Evolutionary conservation across 2,329 filamentous ascomycete species (phyloP).

Genomic region (Talaromyces amestolkiae): DNA sequence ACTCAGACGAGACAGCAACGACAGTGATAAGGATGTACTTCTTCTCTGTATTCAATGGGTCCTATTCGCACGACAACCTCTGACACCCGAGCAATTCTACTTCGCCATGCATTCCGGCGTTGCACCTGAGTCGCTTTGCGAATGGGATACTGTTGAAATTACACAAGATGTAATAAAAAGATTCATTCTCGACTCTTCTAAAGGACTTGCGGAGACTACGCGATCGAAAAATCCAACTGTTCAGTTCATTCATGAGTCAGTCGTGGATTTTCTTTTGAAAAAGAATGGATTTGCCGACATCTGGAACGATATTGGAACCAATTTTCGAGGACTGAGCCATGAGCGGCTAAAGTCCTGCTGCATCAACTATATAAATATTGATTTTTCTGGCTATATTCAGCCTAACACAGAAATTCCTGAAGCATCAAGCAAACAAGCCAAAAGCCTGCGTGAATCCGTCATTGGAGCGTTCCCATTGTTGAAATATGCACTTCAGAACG

Average conservation of each 20-base stretch:
- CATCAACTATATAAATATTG: background rate
- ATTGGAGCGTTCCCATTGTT: background rate
- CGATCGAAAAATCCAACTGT: constrained; percentile 34
- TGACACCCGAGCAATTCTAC: constrained; percentile 22
- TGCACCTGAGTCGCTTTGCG: background rate
- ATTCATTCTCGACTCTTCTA: constrained; percentile 15
- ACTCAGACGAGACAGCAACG: constrained; percentile 12
- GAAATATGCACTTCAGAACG: background rate
- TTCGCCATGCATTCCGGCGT: constrained; percentile 9
- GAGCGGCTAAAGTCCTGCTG: constrained; percentile 38
- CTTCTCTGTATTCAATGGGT: constrained; percentile 20
- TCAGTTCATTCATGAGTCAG: constrained; percentile 49
- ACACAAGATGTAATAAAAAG: background rate
- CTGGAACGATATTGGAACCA: constrained; percentile 31
- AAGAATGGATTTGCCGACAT: constrained; percentile 32
- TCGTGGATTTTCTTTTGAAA: constrained; percentile 44
- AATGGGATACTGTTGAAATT: background rate
- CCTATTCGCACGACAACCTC: constrained; percentile 20
- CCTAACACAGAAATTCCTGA: background rate
- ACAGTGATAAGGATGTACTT: constrained; percentile 2
- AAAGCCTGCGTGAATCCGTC: background rate
- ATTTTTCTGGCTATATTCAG: background rate
- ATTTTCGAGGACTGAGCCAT: constrained; percentile 32
- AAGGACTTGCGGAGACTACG: constrained; percentile 46
- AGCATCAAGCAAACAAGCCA: background rate